Conservation (phyloP, 257 asterid species). For the Paulownia fortunei region DNA sequence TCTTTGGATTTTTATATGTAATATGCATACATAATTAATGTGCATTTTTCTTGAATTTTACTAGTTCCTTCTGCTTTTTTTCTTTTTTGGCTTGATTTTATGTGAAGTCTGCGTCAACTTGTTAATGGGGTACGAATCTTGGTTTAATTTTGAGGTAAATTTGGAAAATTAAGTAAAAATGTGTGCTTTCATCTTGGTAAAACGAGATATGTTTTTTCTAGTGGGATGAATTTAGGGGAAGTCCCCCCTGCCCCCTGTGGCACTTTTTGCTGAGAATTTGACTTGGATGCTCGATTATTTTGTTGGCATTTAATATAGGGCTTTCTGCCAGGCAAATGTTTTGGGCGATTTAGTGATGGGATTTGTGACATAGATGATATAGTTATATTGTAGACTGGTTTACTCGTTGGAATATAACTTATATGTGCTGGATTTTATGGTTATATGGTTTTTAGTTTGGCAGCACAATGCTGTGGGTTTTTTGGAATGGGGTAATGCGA, state of each 20-base stretch:
- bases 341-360: background rate
- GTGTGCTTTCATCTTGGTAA: background rate
- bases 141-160: constrained; percentile 25
- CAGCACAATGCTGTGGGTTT: constrained; percentile 11
- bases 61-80: background rate
- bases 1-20: background rate
- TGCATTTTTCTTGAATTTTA: constrained; percentile 19
- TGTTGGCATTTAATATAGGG: background rate
- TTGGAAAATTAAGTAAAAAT: background rate
- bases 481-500: background rate
- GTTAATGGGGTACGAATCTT: background rate
- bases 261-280: constrained; percentile 1
- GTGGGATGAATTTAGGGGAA: background rate
- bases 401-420: background rate
- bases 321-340: background rate
- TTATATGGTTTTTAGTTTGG: constrained; percentile 2
- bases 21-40: background rate
- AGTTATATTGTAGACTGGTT: background rate
- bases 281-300: constrained; percentile 3
- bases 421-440: constrained; percentile 3
- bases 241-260: background rate
- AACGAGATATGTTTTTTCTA: background rate
- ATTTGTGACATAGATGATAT: constrained; percentile 3
- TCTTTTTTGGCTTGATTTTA: constrained; percentile 10
- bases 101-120: constrained; percentile 9